phyloP scores from a whole-genome alignment of 2,329 filamentous ascomycete genomes.

The Pyrenochaeta sp. region DNA sequence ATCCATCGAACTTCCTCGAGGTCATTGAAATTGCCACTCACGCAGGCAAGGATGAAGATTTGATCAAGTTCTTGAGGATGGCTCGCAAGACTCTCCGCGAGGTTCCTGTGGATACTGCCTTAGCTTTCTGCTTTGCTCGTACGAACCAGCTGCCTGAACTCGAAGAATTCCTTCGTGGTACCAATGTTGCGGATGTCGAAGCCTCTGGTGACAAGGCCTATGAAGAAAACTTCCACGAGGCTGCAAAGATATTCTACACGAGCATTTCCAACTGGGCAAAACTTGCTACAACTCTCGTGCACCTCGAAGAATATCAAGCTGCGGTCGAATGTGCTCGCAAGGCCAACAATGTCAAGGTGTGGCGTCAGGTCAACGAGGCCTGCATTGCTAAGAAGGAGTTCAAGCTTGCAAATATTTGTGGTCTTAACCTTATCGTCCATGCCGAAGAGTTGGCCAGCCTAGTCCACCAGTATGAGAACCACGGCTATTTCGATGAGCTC shows the following conservation, averaged over 20 bases:
- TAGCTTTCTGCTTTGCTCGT: constrained; percentile 92
- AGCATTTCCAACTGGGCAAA: constrained; percentile 99
- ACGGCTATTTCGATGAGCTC: constrained; percentile 98
- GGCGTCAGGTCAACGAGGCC: constrained; percentile 97
- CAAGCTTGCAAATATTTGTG: constrained; percentile 97
- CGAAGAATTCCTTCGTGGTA: constrained; percentile 91
- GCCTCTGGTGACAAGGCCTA: constrained; percentile 98
- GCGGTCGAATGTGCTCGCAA: constrained; percentile 98
- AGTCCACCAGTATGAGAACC: constrained; percentile 94
- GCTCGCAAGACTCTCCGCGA: constrained; percentile 95
- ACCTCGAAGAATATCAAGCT: constrained; percentile 94
- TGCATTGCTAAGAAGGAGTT: constrained; percentile 99
- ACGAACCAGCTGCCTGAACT: constrained; percentile 91
- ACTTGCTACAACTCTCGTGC: constrained; percentile 95
- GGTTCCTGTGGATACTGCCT: constrained; percentile 87
- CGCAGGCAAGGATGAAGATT: constrained; percentile 96
- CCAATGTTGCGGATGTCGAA: constrained; percentile 95
- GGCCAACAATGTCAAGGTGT: constrained; percentile 98
- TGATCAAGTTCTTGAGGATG: constrained; percentile 97
- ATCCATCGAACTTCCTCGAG: constrained; percentile 91
- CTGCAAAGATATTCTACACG: constrained; percentile 97
- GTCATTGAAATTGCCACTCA: constrained; percentile 96
- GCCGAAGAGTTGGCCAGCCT: constrained; percentile 93
- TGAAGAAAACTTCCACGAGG: constrained; percentile 90
- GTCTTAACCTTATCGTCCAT: constrained; percentile 96